Base-by-base conservation (phyloP, 768 basidiomycete species). In the Rhodotorula babjevae region DNA sequence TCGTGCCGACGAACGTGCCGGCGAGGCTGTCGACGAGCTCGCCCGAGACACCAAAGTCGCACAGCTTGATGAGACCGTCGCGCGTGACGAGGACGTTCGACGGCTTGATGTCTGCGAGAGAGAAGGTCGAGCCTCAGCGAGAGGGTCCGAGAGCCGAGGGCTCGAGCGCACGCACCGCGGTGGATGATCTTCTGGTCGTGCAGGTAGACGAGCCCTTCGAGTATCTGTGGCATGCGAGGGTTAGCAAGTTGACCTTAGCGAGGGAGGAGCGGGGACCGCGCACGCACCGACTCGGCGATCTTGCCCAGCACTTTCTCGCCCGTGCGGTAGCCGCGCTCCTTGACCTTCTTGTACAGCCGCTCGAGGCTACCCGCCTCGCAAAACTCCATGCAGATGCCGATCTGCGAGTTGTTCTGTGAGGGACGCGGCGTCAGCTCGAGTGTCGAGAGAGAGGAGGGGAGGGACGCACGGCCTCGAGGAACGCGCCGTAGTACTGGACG, bases 331-430 rank as follows among this genome's bases (percentile, higher is more conserved):
- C 88, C 87, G 60, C 87, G 85, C 72, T 90, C 87, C 78, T 88
- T 88, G 82, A 93, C 89, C 69, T 89, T 88, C 79, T 90, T 88
- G 62, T 92, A 89, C 52, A 98, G 88, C 31, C 89, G 85, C 80
- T 99, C 96, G 73, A 99, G 84, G 77, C 91, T 93, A 58, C 92
- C 89, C 21, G 91, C 92, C 78, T 93, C 91, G 80, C 90, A 82
- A 77, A 83, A 88, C 80, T 99, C 96, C 90, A 97, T 94, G 77
- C 93, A 84, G 76, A 99, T 90, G 80, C 94, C 94, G 78, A 99
- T 89, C 81, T 98, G 94, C 78, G 90, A 92, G 62, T 83, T 83
- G 56, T 76, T 77, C 76, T 72, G 68, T 63, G 55, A n/a, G 31
- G 3, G 27, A 1, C 27, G 25, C 27, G 9, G 2, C 25, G 25